Conservation (phyloP, 352 stramenopile genomes). For the Globisporangium paddicum region DNA sequence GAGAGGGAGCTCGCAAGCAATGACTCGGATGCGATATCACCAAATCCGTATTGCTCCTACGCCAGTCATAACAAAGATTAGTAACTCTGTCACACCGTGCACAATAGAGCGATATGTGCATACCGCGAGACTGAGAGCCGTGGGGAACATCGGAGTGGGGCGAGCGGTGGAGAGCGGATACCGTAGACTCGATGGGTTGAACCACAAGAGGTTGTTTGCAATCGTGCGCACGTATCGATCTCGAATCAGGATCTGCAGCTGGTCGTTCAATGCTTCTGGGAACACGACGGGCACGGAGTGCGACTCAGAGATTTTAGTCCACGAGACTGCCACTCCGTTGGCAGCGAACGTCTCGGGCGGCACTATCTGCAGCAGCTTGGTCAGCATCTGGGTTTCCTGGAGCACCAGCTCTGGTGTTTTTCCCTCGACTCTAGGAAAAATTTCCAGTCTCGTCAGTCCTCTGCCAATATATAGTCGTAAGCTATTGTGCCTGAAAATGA, state of each 20-base stretch:
- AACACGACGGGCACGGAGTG: constrained; percentile 62
- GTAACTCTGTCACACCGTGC: neutral
- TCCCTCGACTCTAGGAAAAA: constrained; percentile 18
- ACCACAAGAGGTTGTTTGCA: constrained; percentile 38
- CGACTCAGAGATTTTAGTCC: constrained; percentile 63
- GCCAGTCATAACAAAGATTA: neutral
- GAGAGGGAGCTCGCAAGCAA: constrained; percentile 42
- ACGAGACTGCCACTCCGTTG: constrained; percentile 48
- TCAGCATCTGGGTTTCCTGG: constrained; percentile 35
- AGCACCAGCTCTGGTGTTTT: constrained; percentile 26
- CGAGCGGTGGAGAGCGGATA: constrained; percentile 32
- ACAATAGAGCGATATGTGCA: no score
- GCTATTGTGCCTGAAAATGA: no score
- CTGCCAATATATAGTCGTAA: no score
- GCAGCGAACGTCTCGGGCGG: constrained; percentile 45
- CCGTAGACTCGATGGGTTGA: constrained; percentile 28
- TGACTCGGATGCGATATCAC: constrained; percentile 53
- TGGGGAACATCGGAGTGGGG: constrained; percentile 45
- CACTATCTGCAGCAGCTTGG: constrained; percentile 39
- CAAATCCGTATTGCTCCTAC: constrained; percentile 77
- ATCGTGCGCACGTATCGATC: constrained; percentile 44
- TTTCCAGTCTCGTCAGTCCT: neutral
- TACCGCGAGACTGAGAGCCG: constrained; percentile 43
- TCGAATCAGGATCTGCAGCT: constrained; percentile 46
- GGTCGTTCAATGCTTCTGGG: constrained; percentile 42